phyloP scores from a whole-genome alignment of 202 grass and related monocot species.

The Dendrocalamus latiflorus region DNA sequence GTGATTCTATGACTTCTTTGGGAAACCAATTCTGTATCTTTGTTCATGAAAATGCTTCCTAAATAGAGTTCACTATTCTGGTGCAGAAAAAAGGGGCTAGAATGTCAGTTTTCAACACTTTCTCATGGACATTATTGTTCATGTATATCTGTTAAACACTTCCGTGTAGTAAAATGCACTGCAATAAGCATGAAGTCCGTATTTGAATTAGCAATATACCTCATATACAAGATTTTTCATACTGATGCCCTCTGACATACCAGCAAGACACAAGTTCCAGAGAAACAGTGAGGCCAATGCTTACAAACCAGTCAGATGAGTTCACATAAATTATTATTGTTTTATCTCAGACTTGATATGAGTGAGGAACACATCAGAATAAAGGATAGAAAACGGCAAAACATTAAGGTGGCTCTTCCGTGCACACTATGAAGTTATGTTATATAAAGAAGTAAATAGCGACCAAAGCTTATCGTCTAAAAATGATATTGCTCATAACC shows the following conservation, averaged over 20 bases:
- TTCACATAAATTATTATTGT: neutral
- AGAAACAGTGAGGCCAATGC: neutral
- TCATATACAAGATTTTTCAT: neutral
- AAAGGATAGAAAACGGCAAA: neutral
- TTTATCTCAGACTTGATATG: neutral
- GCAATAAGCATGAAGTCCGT: neutral
- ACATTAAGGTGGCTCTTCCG: neutral
- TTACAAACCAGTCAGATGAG: neutral
- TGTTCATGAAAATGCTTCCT: neutral
- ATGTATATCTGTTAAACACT: neutral
- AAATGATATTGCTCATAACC: no score
- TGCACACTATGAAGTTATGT: neutral
- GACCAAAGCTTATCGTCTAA: neutral
- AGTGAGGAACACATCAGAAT: neutral
- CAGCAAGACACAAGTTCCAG: neutral
- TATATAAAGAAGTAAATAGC: neutral
- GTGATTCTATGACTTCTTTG: neutral
- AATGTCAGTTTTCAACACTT: neutral
- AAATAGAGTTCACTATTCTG: neutral
- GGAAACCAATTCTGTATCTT: neutral
- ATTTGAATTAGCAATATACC: neutral
- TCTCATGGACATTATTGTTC: neutral
- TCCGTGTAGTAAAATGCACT: neutral
- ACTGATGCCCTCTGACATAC: neutral
- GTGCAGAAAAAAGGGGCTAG: neutral